phyloP scores from a whole-genome alignment of 306 rosid genomes.

The Fagus sylvatica region DNA sequence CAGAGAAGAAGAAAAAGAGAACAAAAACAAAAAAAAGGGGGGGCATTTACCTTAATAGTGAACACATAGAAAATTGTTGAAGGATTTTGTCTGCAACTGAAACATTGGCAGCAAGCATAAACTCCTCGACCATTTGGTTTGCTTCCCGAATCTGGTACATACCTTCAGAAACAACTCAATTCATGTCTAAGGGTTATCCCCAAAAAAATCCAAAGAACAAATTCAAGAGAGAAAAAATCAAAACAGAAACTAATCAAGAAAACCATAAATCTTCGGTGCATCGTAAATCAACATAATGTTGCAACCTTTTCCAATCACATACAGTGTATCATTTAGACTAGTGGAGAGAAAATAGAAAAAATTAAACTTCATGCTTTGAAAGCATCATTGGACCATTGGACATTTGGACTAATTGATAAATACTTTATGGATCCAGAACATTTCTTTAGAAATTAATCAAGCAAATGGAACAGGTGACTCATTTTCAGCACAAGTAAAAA shows the following conservation, averaged over 20 bases:
- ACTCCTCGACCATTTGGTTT: slow-evolving; percentile 99
- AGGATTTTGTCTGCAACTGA: slow-evolving; percentile 91
- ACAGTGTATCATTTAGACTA: neutral
- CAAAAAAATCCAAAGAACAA: neutral
- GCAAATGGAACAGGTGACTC: slow-evolving; percentile 14
- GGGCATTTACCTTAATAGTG: slow-evolving; percentile 68
- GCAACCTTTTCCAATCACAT: neutral
- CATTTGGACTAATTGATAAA: neutral
- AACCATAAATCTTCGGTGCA: neutral
- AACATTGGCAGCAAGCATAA: slow-evolving; percentile 99
- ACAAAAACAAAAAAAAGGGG: slow-evolving; percentile 12
- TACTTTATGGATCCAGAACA: neutral
- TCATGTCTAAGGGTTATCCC: slow-evolving; percentile 3
- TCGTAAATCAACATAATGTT: neutral
- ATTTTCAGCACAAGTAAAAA: neutral
- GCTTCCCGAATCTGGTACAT: slow-evolving; percentile 99
- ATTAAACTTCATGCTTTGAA: neutral
- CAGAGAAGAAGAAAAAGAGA: neutral
- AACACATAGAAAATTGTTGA: slow-evolving; percentile 65
- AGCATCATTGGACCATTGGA: neutral
- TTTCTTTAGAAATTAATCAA: slow-evolving; percentile 10
- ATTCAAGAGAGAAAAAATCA: neutral
- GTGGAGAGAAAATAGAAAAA: neutral
- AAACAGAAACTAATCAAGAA: neutral
- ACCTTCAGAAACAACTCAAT: slow-evolving; percentile 51